A percentile compares a stretch with the other conserved stretches of the same genome.
Evolutionary conservation across 2,329 filamentous ascomycete genomes (phyloP).

Genomic region (Botrytis byssoidea): DNA sequence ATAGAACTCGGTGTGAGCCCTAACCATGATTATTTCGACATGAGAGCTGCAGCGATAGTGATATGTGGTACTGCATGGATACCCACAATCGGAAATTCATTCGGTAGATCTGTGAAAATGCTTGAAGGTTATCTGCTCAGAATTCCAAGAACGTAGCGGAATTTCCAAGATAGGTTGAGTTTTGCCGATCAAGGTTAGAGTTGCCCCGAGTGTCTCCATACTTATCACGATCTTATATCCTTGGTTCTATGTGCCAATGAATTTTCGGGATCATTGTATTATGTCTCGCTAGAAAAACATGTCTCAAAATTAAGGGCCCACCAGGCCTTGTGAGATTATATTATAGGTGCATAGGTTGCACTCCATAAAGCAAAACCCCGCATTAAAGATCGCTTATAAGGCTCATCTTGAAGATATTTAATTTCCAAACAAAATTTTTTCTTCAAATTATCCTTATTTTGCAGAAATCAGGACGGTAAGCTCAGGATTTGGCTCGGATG

Average conservation of each 20-base stretch:
- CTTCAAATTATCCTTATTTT: not conserved
- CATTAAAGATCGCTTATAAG: not conserved
- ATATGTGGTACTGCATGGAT: not conserved
- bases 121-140: not conserved
- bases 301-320: not conserved
- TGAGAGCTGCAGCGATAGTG: not conserved
- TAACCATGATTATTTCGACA: not conserved
- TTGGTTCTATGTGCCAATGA: not conserved
- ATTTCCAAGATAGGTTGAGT: not conserved
- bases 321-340: not conserved
- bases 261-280: not conserved
- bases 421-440: not conserved
- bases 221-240: not conserved
- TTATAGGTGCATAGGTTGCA: not conserved
- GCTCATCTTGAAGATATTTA: not conserved
- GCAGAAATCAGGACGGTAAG: not conserved
- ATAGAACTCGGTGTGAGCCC: not conserved
- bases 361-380: not conserved
- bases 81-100: not conserved
- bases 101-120: not conserved
- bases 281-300: not conserved
- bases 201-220: not conserved
- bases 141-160: not conserved
- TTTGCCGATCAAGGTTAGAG: constrained; percentile 1
- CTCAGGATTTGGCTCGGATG: not conserved